Conservation (phyloP, 2,329 filamentous ascomycete genomes). For the Diaporthe caulivora region DNA sequence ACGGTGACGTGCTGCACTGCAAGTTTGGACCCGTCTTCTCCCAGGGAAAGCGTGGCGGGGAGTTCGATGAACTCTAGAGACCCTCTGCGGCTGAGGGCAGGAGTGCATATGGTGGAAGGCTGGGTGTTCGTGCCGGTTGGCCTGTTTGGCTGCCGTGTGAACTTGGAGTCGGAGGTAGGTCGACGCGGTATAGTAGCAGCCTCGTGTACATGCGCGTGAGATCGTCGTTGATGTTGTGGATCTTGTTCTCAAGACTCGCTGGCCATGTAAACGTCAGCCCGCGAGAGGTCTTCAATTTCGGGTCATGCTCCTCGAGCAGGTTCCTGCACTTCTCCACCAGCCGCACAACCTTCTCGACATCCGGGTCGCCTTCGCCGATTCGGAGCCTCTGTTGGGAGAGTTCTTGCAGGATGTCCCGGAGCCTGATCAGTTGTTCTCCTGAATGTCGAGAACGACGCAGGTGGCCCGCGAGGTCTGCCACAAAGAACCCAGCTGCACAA, state of each 20-base stretch:
- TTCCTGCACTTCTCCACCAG: constrained; percentile 27
- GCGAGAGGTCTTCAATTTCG: constrained; percentile 7
- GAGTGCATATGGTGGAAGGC: constrained; percentile 12
- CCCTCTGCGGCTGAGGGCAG: constrained; percentile 10
- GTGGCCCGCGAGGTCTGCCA: constrained; percentile 4
- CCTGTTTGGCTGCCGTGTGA: constrained; percentile 7
- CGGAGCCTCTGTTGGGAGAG: constrained; percentile 26
- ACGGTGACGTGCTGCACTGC: constrained; percentile 14
- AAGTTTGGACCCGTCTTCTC: constrained; percentile 9
- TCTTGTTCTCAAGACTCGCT: constrained; percentile 29
- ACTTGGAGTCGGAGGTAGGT: constrained; percentile 13
- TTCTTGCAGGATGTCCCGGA: constrained; percentile 21
- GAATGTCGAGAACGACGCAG: constrained; percentile 9
- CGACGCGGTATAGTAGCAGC: constrained; percentile 6
- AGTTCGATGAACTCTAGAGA: constrained; percentile 29
- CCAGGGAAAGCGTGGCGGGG: background rate
- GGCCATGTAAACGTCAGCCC: constrained; percentile 25
- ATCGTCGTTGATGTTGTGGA: constrained; percentile 24
- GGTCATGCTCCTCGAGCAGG: constrained; percentile 31
- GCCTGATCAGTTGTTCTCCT: constrained; percentile 24
- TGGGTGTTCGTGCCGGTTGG: background rate
- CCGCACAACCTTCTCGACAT: constrained; percentile 17
- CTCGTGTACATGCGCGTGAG: constrained; percentile 27
- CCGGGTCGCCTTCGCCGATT: constrained; percentile 4
- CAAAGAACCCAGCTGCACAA: constrained; percentile 17